Percentiles rank a stretch among this genome's conserved stretches.
These are phyloP conservation scores for Solanum appendiculatum DNA, from an alignment of 257 asterid species.

Conservation along the genomic window DNA sequence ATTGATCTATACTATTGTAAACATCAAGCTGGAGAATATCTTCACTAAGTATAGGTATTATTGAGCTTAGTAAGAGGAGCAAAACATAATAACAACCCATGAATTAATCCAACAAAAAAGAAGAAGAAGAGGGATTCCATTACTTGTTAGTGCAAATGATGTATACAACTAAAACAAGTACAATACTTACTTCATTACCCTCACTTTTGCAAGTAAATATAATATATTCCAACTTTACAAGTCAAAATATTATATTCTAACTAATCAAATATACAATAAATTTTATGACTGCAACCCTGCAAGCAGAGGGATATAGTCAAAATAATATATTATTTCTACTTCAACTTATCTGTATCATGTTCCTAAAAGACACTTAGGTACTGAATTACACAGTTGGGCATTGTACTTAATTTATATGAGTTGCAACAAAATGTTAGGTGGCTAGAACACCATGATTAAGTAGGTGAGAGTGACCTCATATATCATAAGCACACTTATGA, in stretches of 20 bases:
- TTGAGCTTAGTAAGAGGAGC: not conserved
- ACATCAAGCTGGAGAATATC: not conserved
- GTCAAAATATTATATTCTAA: not conserved
- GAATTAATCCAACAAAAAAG: not conserved
- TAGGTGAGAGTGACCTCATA: too few relatives aligned
- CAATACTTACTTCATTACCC: not conserved
- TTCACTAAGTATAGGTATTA: not conserved
- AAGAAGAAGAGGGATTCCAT: not conserved
- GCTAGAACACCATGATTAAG: too few relatives aligned
- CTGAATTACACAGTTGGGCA: not conserved
- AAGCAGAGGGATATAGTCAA: not conserved
- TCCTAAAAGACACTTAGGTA: not conserved
- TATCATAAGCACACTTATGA: too few relatives aligned
- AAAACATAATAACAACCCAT: not conserved
- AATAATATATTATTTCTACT: not conserved
- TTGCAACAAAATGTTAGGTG: too few relatives aligned
- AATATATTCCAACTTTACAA: not conserved
- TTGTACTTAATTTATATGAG: too few relatives aligned
- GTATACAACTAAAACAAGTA: not conserved
- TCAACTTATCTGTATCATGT: not conserved
- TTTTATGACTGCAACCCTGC: not conserved
- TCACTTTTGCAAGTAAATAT: not conserved
- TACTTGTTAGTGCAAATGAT: not conserved
- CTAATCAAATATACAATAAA: not conserved
- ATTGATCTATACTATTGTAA: not conserved